Evolutionary conservation across 768 basidiomycete species (phyloP), one percentile per base, ranked within the genome.

Genomic region (Boletus sp.): DNA sequence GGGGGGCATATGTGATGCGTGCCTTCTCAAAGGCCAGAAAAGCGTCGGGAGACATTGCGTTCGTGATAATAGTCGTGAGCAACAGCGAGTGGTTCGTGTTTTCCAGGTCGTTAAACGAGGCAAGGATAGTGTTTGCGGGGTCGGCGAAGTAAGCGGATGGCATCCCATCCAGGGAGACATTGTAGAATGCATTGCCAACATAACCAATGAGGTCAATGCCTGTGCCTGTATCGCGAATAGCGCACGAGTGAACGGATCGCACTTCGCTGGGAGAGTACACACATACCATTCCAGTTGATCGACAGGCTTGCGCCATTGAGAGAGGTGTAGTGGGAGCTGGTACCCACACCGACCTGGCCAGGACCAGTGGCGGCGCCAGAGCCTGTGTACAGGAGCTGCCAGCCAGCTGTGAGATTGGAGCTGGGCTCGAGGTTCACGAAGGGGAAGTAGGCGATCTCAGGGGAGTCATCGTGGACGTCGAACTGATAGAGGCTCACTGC

Each of bases 381-480:
- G 39, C 40, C 46, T 3, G 73, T 69, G 69, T 79, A 88, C 70
- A 76, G 80, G 17, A 87, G 80, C 64, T 83, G 83, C 90, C 90
- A 92, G 64, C 87, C 87, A 27, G 74, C 75, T 19, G 68, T 62
- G 39, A 82, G 61, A 60, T 83, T 74, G 1, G 80, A 69, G 47
- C 76, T 67, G 38, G 79, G 72, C 53, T 82, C 72, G 11, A 78
- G 79, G 68, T 87, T 84, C 40, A 73, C 63, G 55, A 83, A 79
- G 23, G 89, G 88, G 54, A 68, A 75, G 73, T 88, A 90, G 27
- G 62, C 57, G 59, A 90, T 72, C 43, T 75, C 64, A 5, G 88
- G 88, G 40, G 88, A 88, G 50, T 83, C 82, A 66, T 89, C 83
- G 69, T 85, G 80, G 62, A 90, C 73, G 54, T 69, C 59, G 70